These are phyloP conservation scores for Phaeosphaeria sp. DNA, from an alignment of 2,329 filamentous ascomycete species.

Conservation along the genomic window DNA sequence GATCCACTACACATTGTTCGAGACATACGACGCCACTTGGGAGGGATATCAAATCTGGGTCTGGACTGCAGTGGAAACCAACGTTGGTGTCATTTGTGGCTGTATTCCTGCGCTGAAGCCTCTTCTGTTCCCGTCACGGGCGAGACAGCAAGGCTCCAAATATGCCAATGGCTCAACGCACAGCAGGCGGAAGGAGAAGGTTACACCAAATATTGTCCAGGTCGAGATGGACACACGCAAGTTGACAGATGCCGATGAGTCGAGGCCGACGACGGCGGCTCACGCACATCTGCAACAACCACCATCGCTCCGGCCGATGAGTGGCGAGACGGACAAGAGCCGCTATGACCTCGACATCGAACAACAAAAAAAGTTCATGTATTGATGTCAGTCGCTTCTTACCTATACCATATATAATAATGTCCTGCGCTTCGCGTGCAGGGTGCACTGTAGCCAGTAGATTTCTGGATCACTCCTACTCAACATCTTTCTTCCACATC, in stretches of 20 bases:
- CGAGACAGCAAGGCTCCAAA: conserved; percentile 35
- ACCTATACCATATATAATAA: conserved; percentile 20
- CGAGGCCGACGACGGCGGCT: conserved; percentile 27
- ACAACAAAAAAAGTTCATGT: conserved; percentile 46
- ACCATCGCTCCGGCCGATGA: conserved; percentile 39
- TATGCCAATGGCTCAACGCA: conserved; percentile 40
- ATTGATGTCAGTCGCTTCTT: conserved; percentile 28
- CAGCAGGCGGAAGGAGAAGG: conserved; percentile 40
- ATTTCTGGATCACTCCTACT: conserved; percentile 19
- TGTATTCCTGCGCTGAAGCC: conserved; percentile 54
- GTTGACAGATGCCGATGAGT: conserved; percentile 34
- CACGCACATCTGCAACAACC: conserved; percentile 18
- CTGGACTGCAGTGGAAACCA: conserved; percentile 53
- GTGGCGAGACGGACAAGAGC: conserved; percentile 42
- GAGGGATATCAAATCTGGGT: conserved; percentile 51
- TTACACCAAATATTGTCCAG: conserved; percentile 39
- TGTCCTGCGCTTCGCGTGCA: conserved; percentile 15
- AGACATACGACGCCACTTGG: conserved; percentile 57
- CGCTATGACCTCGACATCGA: conserved; percentile 43
- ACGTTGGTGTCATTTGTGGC: conserved; percentile 53
- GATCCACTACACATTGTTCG: conserved; percentile 53
- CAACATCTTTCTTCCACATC: conserved; percentile 12
- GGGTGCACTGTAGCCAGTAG: conserved; percentile 19
- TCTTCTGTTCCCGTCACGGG: conserved; percentile 44
- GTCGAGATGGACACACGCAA: conserved; percentile 44